Percentiles rank a stretch among this genome's conserved stretches.
phyloP scores from a whole-genome alignment of 345 rosid genomes.

The Acer yangbiense region DNA sequence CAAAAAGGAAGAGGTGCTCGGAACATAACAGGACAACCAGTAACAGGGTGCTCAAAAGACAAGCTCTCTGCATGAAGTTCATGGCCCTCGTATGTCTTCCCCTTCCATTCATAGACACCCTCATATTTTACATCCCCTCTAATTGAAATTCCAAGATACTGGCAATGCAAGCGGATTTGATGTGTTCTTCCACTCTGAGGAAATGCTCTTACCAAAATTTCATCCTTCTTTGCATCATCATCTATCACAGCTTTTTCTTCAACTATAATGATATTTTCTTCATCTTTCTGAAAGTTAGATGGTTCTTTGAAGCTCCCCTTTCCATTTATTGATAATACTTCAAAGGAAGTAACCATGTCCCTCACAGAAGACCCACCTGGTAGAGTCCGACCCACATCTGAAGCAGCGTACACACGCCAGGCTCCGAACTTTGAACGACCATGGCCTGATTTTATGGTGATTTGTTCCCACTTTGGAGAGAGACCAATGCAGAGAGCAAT shows the following conservation, averaged over 20 bases:
- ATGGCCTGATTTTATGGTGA: constrained; percentile 81
- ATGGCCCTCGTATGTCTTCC: constrained; percentile 55
- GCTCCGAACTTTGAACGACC: constrained; percentile 92
- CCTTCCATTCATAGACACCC: constrained; percentile 78
- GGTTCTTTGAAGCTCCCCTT: constrained; percentile 24
- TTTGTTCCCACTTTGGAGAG: constrained; percentile 66
- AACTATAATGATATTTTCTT: constrained; percentile 37
- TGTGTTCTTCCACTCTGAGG: constrained; percentile 91
- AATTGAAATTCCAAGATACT: constrained; percentile 74
- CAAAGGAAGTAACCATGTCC: constrained; percentile 87
- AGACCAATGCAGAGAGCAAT: constrained; percentile 68
- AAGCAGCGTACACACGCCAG: constrained; percentile 82
- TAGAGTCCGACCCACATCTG: constrained; percentile 68
- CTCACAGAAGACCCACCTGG: constrained; percentile 86
- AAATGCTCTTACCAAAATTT: constrained; percentile 72
- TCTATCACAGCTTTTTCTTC: constrained; percentile 43
- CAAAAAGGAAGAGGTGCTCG: constrained; percentile 72
- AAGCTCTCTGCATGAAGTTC: constrained; percentile 88
- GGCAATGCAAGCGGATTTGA: constrained; percentile 93
- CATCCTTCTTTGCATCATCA: constrained; percentile 36
- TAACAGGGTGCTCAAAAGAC: constrained; percentile 73
- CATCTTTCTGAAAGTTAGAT: constrained; percentile 27
- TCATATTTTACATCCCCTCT: constrained; percentile 89
- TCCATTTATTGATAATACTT: constrained; percentile 66
- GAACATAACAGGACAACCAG: constrained; percentile 42